A percentile compares a stretch with the other conserved stretches of the same genome.
phyloP scores from a whole-genome alignment of 2,329 filamentous ascomycete genomes.

The Ascochyta fabae region DNA sequence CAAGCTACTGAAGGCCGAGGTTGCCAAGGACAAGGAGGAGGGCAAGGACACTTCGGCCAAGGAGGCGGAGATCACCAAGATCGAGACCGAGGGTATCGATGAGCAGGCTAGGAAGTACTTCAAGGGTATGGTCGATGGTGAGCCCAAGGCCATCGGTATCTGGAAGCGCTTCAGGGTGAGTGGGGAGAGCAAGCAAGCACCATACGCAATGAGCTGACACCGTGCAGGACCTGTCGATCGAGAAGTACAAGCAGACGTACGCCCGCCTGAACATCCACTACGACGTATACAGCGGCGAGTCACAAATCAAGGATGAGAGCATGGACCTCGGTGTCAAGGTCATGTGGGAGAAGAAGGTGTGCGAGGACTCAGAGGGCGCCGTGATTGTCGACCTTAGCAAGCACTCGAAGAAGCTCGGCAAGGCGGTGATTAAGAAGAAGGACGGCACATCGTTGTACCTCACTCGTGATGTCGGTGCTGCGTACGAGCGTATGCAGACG shows the following conservation, averaged over 20 bases:
- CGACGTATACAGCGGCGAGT: slow-evolving; percentile 73
- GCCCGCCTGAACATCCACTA: slow-evolving; percentile 69
- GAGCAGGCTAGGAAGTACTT: slow-evolving; percentile 77
- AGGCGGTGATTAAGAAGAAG: slow-evolving; percentile 70
- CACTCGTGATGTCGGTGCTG: slow-evolving; percentile 72
- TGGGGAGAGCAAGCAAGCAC: not conserved
- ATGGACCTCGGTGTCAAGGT: slow-evolving; percentile 66
- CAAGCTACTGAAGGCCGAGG: slow-evolving; percentile 60
- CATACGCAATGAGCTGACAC: slow-evolving; percentile 11
- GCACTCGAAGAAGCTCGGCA: slow-evolving; percentile 72
- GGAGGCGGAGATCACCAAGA: slow-evolving; percentile 52
- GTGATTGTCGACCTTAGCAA: slow-evolving; percentile 74
- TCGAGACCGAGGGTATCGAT: slow-evolving; percentile 56
- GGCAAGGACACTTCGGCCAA: slow-evolving; percentile 51
- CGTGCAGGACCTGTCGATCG: slow-evolving; percentile 63
- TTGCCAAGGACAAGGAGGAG: slow-evolving; percentile 47
- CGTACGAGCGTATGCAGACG: slow-evolving; percentile 66
- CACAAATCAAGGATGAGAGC: slow-evolving; percentile 67
- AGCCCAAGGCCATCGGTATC: slow-evolving; percentile 63
- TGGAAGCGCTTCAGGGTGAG: slow-evolving; percentile 66
- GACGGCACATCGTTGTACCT: slow-evolving; percentile 73
- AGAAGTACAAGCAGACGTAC: slow-evolving; percentile 69
- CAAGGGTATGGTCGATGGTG: slow-evolving; percentile 71
- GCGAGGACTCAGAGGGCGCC: slow-evolving; percentile 69
- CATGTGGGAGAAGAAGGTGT: slow-evolving; percentile 66